Evolutionary conservation across 179 eudicot species (phyloP).

Genomic region (Sideroxylon spinosum): DNA sequence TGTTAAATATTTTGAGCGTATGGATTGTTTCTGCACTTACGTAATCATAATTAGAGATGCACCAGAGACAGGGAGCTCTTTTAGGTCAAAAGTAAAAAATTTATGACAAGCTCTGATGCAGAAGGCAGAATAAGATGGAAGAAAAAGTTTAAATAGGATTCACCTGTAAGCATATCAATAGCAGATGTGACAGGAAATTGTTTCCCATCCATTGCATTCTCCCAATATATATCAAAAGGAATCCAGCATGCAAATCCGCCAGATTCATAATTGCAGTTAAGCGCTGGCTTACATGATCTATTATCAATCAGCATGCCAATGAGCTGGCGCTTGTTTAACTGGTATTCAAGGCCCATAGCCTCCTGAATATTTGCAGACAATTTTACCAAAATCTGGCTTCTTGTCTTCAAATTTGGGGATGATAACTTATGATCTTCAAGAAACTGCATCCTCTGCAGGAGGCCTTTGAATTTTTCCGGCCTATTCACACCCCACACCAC

Average conservation of each 20-base stretch:
- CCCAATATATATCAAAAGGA: slow-evolving; percentile 36
- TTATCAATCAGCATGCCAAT: slow-evolving; percentile 23
- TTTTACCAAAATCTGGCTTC: slow-evolving; percentile 17
- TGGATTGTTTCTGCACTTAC: slow-evolving; percentile 29
- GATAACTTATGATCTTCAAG: slow-evolving; percentile 23
- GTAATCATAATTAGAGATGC: slow-evolving; percentile 1
- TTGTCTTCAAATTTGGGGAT: slow-evolving; percentile 20
- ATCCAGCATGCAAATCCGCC: slow-evolving; percentile 35
- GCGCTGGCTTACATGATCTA: slow-evolving; percentile 21
- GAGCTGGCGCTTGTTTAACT: slow-evolving; percentile 22
- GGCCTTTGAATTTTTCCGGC: slow-evolving; percentile 28
- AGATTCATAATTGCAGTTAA: slow-evolving; percentile 21
- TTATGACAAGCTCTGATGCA: not conserved
- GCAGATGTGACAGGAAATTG: slow-evolving; percentile 33
- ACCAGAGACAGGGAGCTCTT: not conserved
- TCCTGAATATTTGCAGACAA: slow-evolving; percentile 22
- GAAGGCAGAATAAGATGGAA: not conserved
- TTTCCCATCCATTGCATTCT: slow-evolving; percentile 36
- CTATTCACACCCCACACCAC: slow-evolving; percentile 14
- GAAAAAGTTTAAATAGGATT: not conserved
- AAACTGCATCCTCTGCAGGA: slow-evolving; percentile 27
- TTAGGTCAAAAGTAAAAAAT: not conserved
- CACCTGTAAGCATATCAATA: slow-evolving; percentile 34
- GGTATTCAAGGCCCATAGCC: slow-evolving; percentile 20
- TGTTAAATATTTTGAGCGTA: slow-evolving; percentile 30